Conservation (phyloP, 139 green algal species). For the Chlamydomonas applanata region DNA sequence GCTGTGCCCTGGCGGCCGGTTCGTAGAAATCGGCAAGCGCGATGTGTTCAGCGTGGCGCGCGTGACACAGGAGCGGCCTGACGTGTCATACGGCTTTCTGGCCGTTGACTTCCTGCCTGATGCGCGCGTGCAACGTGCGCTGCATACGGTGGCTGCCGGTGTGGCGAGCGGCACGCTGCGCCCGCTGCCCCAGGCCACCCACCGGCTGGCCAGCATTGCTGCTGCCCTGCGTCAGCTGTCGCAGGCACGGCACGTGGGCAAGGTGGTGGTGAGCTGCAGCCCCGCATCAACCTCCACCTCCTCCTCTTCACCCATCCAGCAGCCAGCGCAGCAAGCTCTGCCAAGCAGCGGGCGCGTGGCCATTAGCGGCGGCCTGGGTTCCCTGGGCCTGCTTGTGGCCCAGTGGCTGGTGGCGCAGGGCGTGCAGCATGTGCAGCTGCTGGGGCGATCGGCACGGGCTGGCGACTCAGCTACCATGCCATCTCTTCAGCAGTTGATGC, state of each 20-base stretch:
- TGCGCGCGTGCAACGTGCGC: slow-evolving; percentile 42
- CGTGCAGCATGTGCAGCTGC: slow-evolving; percentile 41
- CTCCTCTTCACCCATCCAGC: not conserved
- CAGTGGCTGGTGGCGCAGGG: slow-evolving; percentile 49
- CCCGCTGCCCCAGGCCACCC: slow-evolving; percentile 36
- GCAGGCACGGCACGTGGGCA: slow-evolving; percentile 80
- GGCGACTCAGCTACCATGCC: not conserved
- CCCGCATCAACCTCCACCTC: not conserved
- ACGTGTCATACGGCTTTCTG: slow-evolving; percentile 73
- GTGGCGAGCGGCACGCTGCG: slow-evolving; percentile 34
- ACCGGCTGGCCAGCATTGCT: slow-evolving; percentile 39
- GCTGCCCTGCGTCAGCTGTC: slow-evolving; percentile 83
- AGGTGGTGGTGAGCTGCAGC: slow-evolving; percentile 68
- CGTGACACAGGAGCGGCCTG: slow-evolving; percentile 73
- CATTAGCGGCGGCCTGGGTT: slow-evolving; percentile 69
- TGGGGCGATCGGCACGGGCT: slow-evolving; percentile 44
- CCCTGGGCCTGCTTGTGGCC: slow-evolving; percentile 61
- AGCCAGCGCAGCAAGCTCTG: not conserved
- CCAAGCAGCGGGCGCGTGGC: slow-evolving; percentile 35
- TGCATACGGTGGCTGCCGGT: slow-evolving; percentile 41
- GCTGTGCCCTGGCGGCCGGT: slow-evolving; percentile 48
- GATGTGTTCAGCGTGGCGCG: slow-evolving; percentile 70
- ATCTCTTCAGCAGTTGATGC: slow-evolving; percentile 1
- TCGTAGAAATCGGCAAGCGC: slow-evolving; percentile 90
- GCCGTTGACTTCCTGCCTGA: slow-evolving; percentile 86